A percentile compares a stretch with the other conserved stretches of the same genome.
These are phyloP conservation scores for Cytospora mali DNA, from an alignment of 2,329 filamentous ascomycete genomes.

Conservation along the genomic window DNA sequence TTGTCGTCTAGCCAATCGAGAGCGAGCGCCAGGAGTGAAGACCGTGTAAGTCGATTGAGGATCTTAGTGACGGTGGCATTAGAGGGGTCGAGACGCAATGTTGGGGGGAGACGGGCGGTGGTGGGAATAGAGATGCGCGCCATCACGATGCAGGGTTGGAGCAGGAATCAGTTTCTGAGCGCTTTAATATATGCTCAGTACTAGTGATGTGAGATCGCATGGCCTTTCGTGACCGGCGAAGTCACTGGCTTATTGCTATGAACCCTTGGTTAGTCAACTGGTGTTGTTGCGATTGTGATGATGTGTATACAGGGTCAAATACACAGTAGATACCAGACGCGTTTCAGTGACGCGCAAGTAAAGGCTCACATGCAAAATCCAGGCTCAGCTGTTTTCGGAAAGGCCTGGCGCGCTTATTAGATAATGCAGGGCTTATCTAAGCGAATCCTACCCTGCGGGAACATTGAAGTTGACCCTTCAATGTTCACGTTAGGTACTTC, in stretches of 20 bases:
- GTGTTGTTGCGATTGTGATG: not conserved
- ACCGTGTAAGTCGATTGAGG: constrained; percentile 70
- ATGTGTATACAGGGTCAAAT: not conserved
- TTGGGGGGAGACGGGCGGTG: constrained; percentile 70
- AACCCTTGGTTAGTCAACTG: not conserved
- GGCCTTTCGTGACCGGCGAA: not conserved
- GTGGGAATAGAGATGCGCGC: constrained; percentile 68
- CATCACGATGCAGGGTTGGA: constrained; percentile 40
- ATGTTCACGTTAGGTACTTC: no score
- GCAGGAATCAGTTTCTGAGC: not conserved
- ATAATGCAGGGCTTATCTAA: constrained; percentile 12
- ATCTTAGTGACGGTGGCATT: constrained; percentile 67
- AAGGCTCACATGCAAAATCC: not conserved
- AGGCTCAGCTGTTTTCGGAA: not conserved
- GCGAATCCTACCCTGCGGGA: constrained; percentile 9
- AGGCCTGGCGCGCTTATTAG: not conserved
- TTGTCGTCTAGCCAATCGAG: constrained; percentile 76
- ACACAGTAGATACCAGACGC: not conserved
- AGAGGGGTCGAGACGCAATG: constrained; percentile 66
- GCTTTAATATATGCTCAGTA: not conserved
- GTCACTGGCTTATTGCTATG: not conserved
- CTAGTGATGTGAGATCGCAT: not conserved
- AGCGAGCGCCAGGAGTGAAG: constrained; percentile 71
- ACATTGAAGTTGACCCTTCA: no score
- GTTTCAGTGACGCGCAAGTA: not conserved